A percentile compares a stretch with the other conserved stretches of the same genome.
phyloP scores from a whole-genome alignment of 2,329 filamentous ascomycete genomes.

The Penicillium griseofulvum region DNA sequence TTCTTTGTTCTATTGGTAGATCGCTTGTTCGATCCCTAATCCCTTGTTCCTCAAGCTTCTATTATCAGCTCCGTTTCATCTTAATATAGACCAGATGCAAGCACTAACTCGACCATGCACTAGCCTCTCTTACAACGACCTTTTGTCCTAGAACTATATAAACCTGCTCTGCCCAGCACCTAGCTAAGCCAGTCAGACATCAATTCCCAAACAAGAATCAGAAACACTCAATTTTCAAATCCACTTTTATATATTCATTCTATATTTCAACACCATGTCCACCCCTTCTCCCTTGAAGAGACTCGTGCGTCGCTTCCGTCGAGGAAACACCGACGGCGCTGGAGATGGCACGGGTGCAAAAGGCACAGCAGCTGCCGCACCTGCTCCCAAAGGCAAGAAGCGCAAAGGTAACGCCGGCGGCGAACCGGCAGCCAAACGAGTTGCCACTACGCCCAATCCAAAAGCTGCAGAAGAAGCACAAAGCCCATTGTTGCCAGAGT shows the following conservation, averaged over 20 bases:
- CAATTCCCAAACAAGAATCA: neutral
- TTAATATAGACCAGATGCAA: neutral
- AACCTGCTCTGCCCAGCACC: neutral
- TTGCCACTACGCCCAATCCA: neutral
- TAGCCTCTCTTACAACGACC: neutral
- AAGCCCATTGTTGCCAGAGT: neutral
- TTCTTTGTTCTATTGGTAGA: neutral
- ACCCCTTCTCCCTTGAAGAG: neutral
- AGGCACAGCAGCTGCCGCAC: neutral
- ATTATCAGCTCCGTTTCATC: neutral
- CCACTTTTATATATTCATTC: neutral
- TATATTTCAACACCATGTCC: neutral
- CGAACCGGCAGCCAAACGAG: neutral
- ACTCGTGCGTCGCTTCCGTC: neutral
- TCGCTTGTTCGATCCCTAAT: neutral
- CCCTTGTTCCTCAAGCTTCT: neutral
- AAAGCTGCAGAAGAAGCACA: neutral
- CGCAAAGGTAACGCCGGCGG: neutral
- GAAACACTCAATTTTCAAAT: neutral
- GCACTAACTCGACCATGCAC: neutral
- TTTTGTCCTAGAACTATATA: neutral
- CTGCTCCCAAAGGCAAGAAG: no score
- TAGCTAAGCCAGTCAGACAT: neutral
- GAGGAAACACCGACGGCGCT: no score
- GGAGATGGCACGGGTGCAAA: neutral